A percentile compares a stretch with the other conserved stretches of the same genome.
Evolutionary conservation across 1,139 yeast genomes (phyloP).

Genomic region (Blastobotrys proliferans): DNA sequence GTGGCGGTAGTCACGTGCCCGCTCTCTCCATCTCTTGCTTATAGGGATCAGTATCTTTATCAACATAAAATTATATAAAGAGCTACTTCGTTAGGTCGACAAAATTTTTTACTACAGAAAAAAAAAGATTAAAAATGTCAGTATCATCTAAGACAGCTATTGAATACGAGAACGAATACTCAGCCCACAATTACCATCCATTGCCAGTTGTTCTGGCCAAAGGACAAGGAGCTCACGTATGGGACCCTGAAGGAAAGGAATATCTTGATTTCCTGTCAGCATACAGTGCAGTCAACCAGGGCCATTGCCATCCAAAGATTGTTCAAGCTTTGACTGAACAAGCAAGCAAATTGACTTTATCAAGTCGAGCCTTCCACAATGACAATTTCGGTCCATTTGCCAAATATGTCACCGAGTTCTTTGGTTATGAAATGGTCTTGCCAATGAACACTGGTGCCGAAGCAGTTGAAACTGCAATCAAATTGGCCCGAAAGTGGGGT

Average conservation of each 20-base stretch:
- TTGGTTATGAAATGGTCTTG: conserved; percentile 85
- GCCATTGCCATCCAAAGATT: conserved; percentile 96
- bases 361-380: conserved; percentile 89
- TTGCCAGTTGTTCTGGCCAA: conserved; percentile 87
- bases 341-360: conserved; percentile 76
- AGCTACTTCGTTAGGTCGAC: background rate
- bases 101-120: conserved; percentile 3
- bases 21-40: conserved; percentile 24
- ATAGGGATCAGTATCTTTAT: conserved; percentile 16
- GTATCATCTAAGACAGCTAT: conserved; percentile 62
- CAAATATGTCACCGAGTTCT: conserved; percentile 82
- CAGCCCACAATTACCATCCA: conserved; percentile 97
- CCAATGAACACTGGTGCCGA: conserved; percentile 99
- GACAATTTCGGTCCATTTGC: conserved; percentile 87
- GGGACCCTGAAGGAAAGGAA: conserved; percentile 89
- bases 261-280: conserved; percentile 82
- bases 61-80: background rate
- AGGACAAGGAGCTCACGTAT: conserved; percentile 88
- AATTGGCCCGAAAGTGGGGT: conserved; percentile 97
- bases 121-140: conserved; percentile 11
- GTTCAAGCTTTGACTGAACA: conserved; percentile 81
- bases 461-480: conserved; percentile 94
- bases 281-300: conserved; percentile 96
- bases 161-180: conserved; percentile 69
- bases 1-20: conserved; percentile 16